phyloP scores from a whole-genome alignment of 202 grass and related monocot genomes.

The Setaria italica region DNA sequence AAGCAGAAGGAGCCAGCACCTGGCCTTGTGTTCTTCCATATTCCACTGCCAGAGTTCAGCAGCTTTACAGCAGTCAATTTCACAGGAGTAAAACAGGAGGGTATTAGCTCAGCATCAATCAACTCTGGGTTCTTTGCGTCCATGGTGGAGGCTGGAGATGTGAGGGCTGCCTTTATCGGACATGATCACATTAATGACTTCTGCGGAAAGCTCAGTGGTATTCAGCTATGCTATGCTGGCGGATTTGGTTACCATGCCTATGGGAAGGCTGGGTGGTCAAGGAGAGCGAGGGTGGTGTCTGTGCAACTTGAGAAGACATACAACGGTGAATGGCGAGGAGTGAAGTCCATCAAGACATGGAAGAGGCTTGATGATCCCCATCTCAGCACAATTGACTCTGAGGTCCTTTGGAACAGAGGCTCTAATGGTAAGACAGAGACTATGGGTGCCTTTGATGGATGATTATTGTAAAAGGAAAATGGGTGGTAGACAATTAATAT shows the following conservation, averaged over 20 bases:
- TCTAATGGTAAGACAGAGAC: conserved; percentile 57
- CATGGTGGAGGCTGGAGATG: conserved; percentile 95
- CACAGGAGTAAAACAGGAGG: conserved; percentile 87
- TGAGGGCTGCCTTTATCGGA: conserved; percentile 82
- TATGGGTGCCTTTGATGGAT: neutral
- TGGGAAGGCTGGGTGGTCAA: conserved; percentile 91
- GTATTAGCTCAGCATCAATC: conserved; percentile 83
- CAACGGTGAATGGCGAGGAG: conserved; percentile 67
- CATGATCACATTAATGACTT: conserved; percentile 97
- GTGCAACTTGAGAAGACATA: conserved; percentile 73
- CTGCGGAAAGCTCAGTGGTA: conserved; percentile 73
- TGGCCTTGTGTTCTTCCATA: conserved; percentile 89
- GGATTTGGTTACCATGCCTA: conserved; percentile 98
- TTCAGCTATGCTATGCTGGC: conserved; percentile 90
- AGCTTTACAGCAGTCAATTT: conserved; percentile 72
- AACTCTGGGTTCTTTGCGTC: conserved; percentile 93
- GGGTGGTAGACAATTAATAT: neutral
- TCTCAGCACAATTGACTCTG: conserved; percentile 78
- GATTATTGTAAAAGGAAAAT: neutral
- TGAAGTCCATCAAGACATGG: conserved; percentile 98
- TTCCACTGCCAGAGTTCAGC: conserved; percentile 84
- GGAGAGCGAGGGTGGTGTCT: conserved; percentile 90
- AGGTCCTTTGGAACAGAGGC: conserved; percentile 86
- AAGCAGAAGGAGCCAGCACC: conserved; percentile 80
- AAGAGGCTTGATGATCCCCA: conserved; percentile 88